Evolutionary conservation across 306 rosid genomes (phyloP).

Genomic region (Argentina anserina): DNA sequence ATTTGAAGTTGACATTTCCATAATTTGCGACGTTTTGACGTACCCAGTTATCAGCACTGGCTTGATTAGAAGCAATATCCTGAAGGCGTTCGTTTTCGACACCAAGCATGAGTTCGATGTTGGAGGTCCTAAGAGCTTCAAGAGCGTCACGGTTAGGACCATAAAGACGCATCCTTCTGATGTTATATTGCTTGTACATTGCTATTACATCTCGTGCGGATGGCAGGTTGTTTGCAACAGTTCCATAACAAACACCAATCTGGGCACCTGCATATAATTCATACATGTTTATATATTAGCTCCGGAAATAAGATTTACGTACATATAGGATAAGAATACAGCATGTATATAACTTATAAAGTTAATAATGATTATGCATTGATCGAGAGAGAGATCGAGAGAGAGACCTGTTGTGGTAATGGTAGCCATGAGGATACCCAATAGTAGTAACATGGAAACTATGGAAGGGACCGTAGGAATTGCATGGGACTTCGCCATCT

Average conservation of each 20-base stretch:
- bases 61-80: conserved; percentile 2
- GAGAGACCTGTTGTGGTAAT: neutral
- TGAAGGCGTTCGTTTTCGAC: conserved; percentile 18
- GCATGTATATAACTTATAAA: neutral
- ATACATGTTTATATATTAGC: neutral
- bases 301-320: neutral
- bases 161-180: conserved; percentile 34
- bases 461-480: neutral
- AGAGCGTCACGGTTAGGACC: conserved; percentile 23
- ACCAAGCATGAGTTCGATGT: conserved; percentile 30
- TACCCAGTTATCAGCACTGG: neutral
- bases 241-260: conserved; percentile 46
- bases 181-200: conserved; percentile 20
- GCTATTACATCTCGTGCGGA: conserved; percentile 26
- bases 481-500: neutral
- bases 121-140: conserved; percentile 34
- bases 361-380: no score
- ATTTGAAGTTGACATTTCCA: neutral
- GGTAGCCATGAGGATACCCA: conserved; percentile 8
- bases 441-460: conserved; percentile 2
- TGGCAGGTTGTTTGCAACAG: conserved; percentile 27
- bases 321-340: neutral
- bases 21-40: neutral
- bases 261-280: conserved; percentile 32
- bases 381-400: no score